Conservation (phyloP, 352 stramenopile genomes). For the Aphanomyces astaci region DNA sequence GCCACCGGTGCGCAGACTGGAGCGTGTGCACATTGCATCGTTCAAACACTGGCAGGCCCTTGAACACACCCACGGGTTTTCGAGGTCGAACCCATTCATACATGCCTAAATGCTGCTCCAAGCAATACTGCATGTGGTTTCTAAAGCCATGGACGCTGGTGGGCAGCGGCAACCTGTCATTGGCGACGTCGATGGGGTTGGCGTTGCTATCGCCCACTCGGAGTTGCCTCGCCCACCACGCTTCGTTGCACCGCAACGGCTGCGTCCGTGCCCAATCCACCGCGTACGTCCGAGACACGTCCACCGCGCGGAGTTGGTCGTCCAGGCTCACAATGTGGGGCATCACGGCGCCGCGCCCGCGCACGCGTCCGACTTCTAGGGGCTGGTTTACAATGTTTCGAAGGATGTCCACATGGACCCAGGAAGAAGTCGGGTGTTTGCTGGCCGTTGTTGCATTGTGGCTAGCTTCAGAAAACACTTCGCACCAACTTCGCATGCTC, state of each 20-base stretch:
- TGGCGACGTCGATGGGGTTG: constrained; percentile 30
- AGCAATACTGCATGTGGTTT: constrained; percentile 71
- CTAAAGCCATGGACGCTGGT: constrained; percentile 66
- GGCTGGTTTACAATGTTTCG: constrained; percentile 40
- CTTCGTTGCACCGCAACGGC: constrained; percentile 41
- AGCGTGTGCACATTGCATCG: constrained; percentile 48
- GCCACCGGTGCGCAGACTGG: constrained; percentile 62
- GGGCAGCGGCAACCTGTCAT: constrained; percentile 55
- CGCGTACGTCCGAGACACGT: constrained; percentile 61
- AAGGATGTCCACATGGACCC: constrained; percentile 54
- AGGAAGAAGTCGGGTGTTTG: too few relatives aligned
- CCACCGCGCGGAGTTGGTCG: constrained; percentile 37
- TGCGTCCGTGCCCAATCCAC: constrained; percentile 56
- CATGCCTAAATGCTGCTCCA: constrained; percentile 59
- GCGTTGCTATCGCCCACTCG: constrained; percentile 12
- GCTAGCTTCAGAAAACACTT: constrained; percentile 35
- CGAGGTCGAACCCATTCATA: constrained; percentile 61
- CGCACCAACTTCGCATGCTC: constrained; percentile 50
- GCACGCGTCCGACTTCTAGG: constrained; percentile 40
- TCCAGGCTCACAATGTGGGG: constrained; percentile 60
- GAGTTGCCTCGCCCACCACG: constrained; percentile 41
- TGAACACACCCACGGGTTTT: constrained; percentile 68
- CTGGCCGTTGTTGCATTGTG: too few relatives aligned
- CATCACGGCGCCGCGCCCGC: constrained; percentile 42
- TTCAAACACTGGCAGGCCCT: constrained; percentile 62